Evolutionary conservation across 108 stramenopile genomes (phyloP), one percentile per base, ranked within the genome.

Genomic region (Chaetoceros tenuissimus): DNA sequence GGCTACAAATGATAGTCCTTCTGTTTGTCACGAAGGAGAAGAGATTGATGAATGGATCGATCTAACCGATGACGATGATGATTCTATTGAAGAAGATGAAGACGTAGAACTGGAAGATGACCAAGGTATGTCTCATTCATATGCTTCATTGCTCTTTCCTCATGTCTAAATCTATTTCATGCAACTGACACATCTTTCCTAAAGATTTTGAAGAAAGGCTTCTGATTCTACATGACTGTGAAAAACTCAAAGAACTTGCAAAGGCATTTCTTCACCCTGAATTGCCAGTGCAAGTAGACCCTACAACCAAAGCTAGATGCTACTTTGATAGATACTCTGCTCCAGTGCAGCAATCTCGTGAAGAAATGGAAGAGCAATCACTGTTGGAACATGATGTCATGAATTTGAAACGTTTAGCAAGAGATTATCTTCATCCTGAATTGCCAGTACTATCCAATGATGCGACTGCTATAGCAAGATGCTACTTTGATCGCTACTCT

Each of bases 181-280:
- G n/a, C n/a, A n/a, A n/a, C n/a, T n/a, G n/a, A n/a, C n/a, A n/a
- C n/a, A 55, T 64, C 17, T 63, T 67, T 18, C 57, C 48, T 8
- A 81, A 79, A 21, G 58, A 68, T 13, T 53, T 58, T 43, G 78
- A 87, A 23, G 78, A 85, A 53, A 71, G 77, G 19, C 74, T 66
- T 10, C 29, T 50, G 16, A 67, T 89, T 57, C 49, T 89, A 43
- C 67, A 54, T 19, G 85, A 87, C 10, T 52, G 53, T 21, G 59
- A 60, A 2, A 51, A 57, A 3, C 55, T 86, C 29, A 79, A 81
- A 71, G 59, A 66, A 60, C 34, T 56, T 21, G 80, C 85, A 17
- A 55, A 48, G 20, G 60, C 64, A 43, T 80, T 77, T 61, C 28
- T 80, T 48, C 82, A 87, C 48, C 85, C 85, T 3, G 85, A 87